Base-by-base conservation (phyloP, 1,284 basidiomycete genomes). In the Bondarzewia mesenterica region DNA sequence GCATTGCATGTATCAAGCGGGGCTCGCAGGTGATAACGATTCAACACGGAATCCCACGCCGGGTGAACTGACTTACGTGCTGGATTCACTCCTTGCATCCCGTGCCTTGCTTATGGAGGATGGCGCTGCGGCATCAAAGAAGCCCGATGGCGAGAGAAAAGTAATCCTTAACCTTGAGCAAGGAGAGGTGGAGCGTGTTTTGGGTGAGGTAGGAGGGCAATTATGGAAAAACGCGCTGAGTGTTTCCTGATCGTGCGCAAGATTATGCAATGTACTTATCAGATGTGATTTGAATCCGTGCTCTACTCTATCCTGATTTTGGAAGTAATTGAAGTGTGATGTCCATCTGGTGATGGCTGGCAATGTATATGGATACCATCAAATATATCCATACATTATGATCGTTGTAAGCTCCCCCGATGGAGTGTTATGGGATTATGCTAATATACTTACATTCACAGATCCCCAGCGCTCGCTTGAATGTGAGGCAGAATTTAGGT, bases 41-140 rank as follows among this genome's bases (percentile, higher is more conserved):
- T 71, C 78, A 0, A 65, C 64, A 32, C 71, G 76, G 15, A 74
- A 72, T 50, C 84, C 81, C 4, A 76, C 71, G 0, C 50, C 63
- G 0, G 68, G 67, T 26, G 85, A 89, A 60, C 69, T 90, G 2
- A 55, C 57, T 5, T 60, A 78, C 36, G 78, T 90, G 7, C 64
- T 87, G 7, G 84, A 88, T 50, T 80, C 82, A 0, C 67, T 89
- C 35, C 73, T 80, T 4, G 77, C 84, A 0, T 81, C 86, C 10
- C 77, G 79, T n/a, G 85, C 85, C 32, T 63, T 90, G 50, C 62
- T 89, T 2, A 68, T 83, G 37, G 88, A 90, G 57, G 79, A 83
- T 36, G 80, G 81, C 0, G 64, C 68, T 3, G 65, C 66, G 3
- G 72, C 73, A 0, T 56, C 69, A 45, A 67, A 78, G 40, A 85